These are phyloP conservation scores for Talaromyces nanjingensis DNA, from an alignment of 495 filamentous ascomycete genomes.

Conservation along the genomic window DNA sequence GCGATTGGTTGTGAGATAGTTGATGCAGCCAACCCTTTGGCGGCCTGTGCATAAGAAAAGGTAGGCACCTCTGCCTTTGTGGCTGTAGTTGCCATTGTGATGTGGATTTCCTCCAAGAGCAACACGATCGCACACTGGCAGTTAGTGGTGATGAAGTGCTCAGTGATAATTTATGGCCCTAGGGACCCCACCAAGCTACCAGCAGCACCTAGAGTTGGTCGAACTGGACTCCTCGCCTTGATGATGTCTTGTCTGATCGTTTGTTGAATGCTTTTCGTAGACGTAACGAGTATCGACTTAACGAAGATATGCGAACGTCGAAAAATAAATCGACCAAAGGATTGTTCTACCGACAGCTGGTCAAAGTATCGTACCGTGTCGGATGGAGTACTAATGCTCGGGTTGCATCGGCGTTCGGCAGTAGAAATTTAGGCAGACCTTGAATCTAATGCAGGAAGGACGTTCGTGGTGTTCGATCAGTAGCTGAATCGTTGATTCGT, in stretches of 20 bases:
- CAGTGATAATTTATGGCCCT: constrained; percentile 1
- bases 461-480: background rate
- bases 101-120: constrained; percentile 7
- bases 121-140: constrained; percentile 7
- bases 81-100: constrained; percentile 29
- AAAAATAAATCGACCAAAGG: background rate
- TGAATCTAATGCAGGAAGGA: background rate
- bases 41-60: constrained; percentile 95
- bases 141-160: background rate
- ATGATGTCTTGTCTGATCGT: background rate
- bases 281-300: background rate
- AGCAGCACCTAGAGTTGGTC: constrained; percentile 1
- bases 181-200: constrained; percentile 9
- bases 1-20: constrained; percentile 27
- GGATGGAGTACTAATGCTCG: constrained; percentile 1
- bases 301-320: background rate
- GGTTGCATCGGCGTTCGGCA: constrained; percentile 7
- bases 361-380: background rate
- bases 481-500: background rate
- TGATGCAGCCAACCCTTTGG: constrained; percentile 56
- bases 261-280: background rate
- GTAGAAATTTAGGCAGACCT: background rate
- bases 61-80: constrained; percentile 36
- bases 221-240: background rate
- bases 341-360: background rate